Percentiles rank a stretch among this genome's conserved stretches.
Evolutionary conservation across 2,329 filamentous ascomycete species (phyloP).

Genomic region (Byssochlamys sp.): DNA sequence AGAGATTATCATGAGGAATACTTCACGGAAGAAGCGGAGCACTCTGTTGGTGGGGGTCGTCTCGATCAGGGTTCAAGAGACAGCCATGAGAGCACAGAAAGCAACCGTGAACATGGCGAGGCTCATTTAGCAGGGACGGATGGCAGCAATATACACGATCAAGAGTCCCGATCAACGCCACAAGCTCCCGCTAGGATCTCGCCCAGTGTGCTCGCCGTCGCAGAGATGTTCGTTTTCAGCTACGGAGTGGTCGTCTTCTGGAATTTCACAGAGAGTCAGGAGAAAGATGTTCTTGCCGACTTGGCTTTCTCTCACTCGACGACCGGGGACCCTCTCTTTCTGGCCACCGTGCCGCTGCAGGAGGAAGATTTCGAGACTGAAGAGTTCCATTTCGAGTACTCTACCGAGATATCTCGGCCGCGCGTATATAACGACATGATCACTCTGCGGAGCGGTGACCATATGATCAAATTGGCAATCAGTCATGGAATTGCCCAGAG

Average conservation of each 20-base stretch:
- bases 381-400: constrained; percentile 98
- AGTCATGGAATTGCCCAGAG: constrained; percentile 95
- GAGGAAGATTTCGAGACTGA: constrained; percentile 94
- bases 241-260: constrained; percentile 97
- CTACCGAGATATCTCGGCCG: constrained; percentile 70
- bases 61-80: not conserved
- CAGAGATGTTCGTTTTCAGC: constrained; percentile 93
- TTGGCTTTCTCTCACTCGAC: constrained; percentile 63
- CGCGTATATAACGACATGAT: constrained; percentile 99
- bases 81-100: not conserved
- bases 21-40: constrained; percentile 55
- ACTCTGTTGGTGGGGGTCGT: constrained; percentile 30
- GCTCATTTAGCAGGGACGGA: not conserved
- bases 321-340: constrained; percentile 40
- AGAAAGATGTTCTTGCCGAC: constrained; percentile 92
- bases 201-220: constrained; percentile 67
- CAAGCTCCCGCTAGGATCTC: constrained; percentile 44
- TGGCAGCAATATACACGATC: constrained; percentile 11
- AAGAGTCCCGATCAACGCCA: constrained; percentile 35
- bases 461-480: constrained; percentile 98
- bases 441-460: constrained; percentile 82
- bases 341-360: constrained; percentile 69
- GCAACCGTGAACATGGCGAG: constrained; percentile 8
- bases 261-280: constrained; percentile 94
- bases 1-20: constrained; percentile 87